Evolutionary conservation across 2,329 filamentous ascomycete species (phyloP), one percentile per base, ranked within the genome.

Genomic region (Fusarium pilosicola): DNA sequence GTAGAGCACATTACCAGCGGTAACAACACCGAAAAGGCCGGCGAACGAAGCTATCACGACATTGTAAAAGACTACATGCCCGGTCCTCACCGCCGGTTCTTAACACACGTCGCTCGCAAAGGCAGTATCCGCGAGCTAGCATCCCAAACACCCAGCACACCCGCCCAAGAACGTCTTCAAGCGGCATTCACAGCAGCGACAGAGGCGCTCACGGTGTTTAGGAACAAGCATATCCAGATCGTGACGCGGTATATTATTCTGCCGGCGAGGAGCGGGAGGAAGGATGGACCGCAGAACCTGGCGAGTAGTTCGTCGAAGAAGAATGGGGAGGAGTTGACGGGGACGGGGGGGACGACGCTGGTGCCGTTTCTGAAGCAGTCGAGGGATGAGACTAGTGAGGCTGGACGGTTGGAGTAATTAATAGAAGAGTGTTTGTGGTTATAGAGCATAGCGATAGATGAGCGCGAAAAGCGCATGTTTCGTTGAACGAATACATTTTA

Each of bases 31-130:
- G 60, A 71, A 17, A 64, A 65, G 5, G 65, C 70, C 2, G 79
- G 75, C 15, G 75, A 77, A 49, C 75, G 78, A 24, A 85, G 83
- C 68, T 89, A 87, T 74, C 87, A 88, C 76, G 79, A 88, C 68
- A 87, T 97, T 75, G 96, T 98, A 85, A 90, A 94, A 58, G 88
- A 88, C 41, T 98, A 98, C 84, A 98, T 98, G 95, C 95, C 95
- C 0, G 93, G 93, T 0, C 89, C 90, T 0, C 96, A 98, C 80
- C 88, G 92, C 5, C 88, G 90, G 6, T 97, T 98, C 82, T 86
- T 98, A 3, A 87, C 91, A 62, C 88, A 93, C 54, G 88, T 96
- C 12, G 86, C 88, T 48, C 86, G 86, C 10, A 89, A 94, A 60
- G 89, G 93, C 28, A 97, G 94, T 77, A 92, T 97, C 74, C 91